These are phyloP conservation scores for Nepenthes gracilis DNA, from an alignment of 148 eudicot genomes.

Conservation along the genomic window DNA sequence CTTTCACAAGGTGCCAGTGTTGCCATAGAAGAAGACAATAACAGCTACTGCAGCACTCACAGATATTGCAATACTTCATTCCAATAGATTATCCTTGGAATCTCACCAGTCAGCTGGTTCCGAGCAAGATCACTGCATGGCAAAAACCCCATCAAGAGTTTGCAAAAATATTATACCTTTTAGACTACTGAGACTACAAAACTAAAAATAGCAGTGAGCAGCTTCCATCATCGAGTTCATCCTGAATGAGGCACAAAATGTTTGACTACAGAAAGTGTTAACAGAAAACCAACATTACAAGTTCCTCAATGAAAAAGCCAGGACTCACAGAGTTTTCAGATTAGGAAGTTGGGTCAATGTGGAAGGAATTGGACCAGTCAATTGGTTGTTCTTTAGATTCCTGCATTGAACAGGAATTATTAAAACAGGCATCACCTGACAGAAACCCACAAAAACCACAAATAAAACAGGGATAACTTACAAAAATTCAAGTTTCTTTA, in stretches of 20 bases:
- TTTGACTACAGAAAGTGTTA: no score
- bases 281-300: neutral
- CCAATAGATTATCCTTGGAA: constrained; percentile 70
- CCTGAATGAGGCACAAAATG: no score
- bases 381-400: constrained; percentile 51
- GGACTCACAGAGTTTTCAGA: constrained; percentile 52
- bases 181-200: neutral
- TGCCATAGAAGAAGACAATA: no score
- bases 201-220: neutral
- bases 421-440: neutral
- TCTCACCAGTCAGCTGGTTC: constrained; percentile 53
- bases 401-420: constrained; percentile 12
- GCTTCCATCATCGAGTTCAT: no score
- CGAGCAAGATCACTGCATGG: constrained; percentile 49
- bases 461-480: constrained; percentile 17
- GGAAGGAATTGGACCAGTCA: constrained; percentile 65
- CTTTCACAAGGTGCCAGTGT: no score
- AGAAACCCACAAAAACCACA: neutral
- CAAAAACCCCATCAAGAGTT: neutral
- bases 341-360: constrained; percentile 60
- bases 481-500: constrained; percentile 54
- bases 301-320: neutral
- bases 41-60: constrained; percentile 22
- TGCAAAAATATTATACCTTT: neutral
- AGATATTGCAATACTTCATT: constrained; percentile 68